Evolutionary conservation across 1,139 yeast species (phyloP).

Genomic region (Blastobotrys proliferans): DNA sequence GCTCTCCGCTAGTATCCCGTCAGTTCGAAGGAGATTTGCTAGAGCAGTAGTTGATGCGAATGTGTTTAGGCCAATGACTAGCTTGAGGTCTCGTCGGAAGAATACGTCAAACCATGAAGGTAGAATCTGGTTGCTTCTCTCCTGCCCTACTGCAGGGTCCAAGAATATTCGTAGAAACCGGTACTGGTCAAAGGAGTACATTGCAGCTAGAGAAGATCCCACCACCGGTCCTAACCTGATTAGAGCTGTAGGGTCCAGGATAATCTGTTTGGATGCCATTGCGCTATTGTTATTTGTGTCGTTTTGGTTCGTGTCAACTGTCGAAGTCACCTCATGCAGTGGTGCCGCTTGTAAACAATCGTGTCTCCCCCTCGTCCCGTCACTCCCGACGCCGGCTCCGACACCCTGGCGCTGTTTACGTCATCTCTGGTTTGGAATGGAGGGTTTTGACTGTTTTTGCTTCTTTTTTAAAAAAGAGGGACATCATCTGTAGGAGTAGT

Average conservation of each 20-base stretch:
- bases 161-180: constrained; percentile 5
- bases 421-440: no score
- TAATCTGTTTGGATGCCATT: no score
- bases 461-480: no score
- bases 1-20: constrained; percentile 4
- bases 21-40: constrained; percentile 6
- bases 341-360: no score
- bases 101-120: constrained; percentile 7
- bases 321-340: no score
- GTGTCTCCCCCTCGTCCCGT: no score
- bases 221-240: constrained; percentile 6
- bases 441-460: no score
- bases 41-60: constrained; percentile 5
- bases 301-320: no score
- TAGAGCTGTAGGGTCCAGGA: background rate
- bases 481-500: no score
- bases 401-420: no score
- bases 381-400: no score
- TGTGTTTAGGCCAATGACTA: constrained; percentile 4
- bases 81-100: constrained; percentile 4
- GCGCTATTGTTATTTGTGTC: no score
- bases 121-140: constrained; percentile 4
- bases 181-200: constrained; percentile 12
- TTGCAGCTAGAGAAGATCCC: constrained; percentile 5
- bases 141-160: constrained; percentile 1